phyloP scores from a whole-genome alignment of 352 stramenopile species.

The Globisporangium lucens region DNA sequence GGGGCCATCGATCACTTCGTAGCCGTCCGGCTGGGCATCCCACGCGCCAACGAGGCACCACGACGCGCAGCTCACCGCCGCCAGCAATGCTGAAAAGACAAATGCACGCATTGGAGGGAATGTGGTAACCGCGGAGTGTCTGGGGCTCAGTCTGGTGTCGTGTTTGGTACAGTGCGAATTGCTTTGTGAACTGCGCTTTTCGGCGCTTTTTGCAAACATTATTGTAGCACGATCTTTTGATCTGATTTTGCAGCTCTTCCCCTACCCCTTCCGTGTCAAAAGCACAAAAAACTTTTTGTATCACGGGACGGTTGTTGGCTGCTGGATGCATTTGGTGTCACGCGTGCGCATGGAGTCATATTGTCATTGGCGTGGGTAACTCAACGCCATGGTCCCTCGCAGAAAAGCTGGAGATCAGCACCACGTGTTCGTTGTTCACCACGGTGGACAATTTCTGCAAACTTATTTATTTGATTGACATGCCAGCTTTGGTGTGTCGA shows the following conservation, averaged over 20 bases:
- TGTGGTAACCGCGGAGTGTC: no score
- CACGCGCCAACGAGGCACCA: constrained; percentile 28
- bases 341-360: no score
- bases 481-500: background rate
- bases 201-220: background rate
- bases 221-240: background rate
- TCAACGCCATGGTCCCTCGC: no score
- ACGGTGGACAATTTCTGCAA: no score
- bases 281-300: background rate
- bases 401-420: no score
- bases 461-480: no score
- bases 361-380: no score
- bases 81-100: constrained; percentile 15
- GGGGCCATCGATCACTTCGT: constrained; percentile 77
- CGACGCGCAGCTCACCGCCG: constrained; percentile 4
- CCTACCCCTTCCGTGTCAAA: constrained; percentile 16
- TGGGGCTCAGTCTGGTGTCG: background rate
- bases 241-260: background rate
- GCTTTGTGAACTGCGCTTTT: background rate
- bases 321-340: background rate
- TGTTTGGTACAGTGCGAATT: background rate
- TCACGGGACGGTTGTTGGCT: background rate
- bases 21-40: constrained; percentile 76
- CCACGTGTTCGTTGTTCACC: no score
- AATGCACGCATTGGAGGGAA: constrained; percentile 11